Evolutionary conservation across 768 basidiomycete species (phyloP), one percentile per base, ranked within the genome.

Genomic region (Rickenella mellea): DNA sequence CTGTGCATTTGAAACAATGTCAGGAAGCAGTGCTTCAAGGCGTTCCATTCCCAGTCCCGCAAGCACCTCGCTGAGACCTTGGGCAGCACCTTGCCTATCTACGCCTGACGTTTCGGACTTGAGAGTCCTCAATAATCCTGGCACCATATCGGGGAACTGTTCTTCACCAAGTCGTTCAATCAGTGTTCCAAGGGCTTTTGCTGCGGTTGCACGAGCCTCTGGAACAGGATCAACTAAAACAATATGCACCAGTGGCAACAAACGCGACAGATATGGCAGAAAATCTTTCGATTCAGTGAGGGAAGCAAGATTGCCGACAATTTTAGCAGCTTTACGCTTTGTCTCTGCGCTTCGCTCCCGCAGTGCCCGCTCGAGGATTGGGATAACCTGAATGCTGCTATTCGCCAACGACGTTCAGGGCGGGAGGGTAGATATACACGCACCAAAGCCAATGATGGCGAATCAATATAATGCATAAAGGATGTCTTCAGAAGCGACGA

Each of bases 41-140:
- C 92, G 75, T 48, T 98, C 93, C 85, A 96, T 93, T n/a, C 96
- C 96, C 24, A 98, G 76, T 15, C 91, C 93, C 2, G 92, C 83
- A 2, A 98, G 71, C 6, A 98, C 91, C 62, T 98, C 96, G 46
- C 86, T 86, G 33, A 98, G 73, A 53, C 96, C 96, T 62, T 98
- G 96, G 3, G 94, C 94, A 1, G 96, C 94, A 46, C 94, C 96
- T 66, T 98, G 96, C 39, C 94, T 76, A 60, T 99, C 96, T 20
- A 98, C 93, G 11, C 92, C 92, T 0, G 88, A 90, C 1, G 87
- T 84, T 51, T 97, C 92, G 8, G 89, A 83, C 62, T 91, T 91
- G 48, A 98, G 75, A 3, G 84, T 91, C 41, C 83, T 74, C 27
- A 97, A 63, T 11, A 99, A 69, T 8, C 81, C 80, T n/a, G 87